Evolutionary conservation across 2,329 filamentous ascomycete genomes (phyloP), one percentile per base, ranked within the genome.

Genomic region (Fusarium stilboides): DNA sequence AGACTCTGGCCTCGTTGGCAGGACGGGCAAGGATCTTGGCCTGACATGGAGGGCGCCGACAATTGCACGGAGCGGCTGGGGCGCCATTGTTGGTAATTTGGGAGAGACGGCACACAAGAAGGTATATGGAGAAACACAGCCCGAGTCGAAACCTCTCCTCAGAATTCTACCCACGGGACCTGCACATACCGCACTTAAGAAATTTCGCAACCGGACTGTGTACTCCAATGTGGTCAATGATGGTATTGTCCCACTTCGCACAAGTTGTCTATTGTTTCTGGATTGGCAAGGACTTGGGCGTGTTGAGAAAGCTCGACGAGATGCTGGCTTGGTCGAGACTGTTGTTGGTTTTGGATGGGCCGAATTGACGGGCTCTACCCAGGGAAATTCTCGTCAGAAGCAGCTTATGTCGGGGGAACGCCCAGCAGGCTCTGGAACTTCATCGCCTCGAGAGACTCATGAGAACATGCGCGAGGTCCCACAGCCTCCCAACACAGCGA

Each of bases 161-260:
- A 88, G 95, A 20, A 97, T 98, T 67, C 81, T 98, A 24, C 95
- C 96, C 0, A 97, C 93, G 9, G 95, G 95, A 0, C 94, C 95
- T 17, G 96, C 95, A 8, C 94, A 98, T 78, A 88, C 89, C 56
- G 95, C 94, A 2, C 81, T 98, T 40, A 91, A 92, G 76, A 94
- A 93, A 80, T 98, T 98, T 78, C 86, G 93, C 22, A 97, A 97
- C 77, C 87, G 95, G 17, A 98, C 96, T 0, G 86, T 98, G 2
- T 98, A 98, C 78, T 97, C 94, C 3, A 98, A 98, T 75, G 94
- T 98, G 14, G 95, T 98, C 71, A 98, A 98, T 76, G 95, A 98
- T 80, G 95, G 94, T 5, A 98, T 99, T 71, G 96, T 99, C 6
- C 96, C 96, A 4, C 82, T 99, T 34, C 89, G 96, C 22, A 99